These are phyloP conservation scores for Usnea hakonensis DNA, from an alignment of 495 filamentous ascomycete species.

Conservation along the genomic window DNA sequence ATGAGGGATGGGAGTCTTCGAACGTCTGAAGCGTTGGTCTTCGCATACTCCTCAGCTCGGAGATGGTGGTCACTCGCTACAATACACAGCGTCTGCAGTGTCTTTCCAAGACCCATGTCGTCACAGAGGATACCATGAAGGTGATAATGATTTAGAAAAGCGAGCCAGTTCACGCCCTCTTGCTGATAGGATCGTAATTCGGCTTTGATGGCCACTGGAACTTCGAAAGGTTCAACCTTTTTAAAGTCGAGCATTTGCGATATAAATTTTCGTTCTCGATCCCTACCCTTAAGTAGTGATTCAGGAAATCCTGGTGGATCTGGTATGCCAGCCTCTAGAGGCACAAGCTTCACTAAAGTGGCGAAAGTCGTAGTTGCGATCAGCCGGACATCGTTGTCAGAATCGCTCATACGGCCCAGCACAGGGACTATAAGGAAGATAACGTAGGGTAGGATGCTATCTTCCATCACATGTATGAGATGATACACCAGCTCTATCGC, in stretches of 20 bases:
- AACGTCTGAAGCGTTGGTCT: slow-evolving; percentile 65
- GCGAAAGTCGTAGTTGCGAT: slow-evolving; percentile 96
- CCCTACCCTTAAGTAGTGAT: slow-evolving; percentile 78
- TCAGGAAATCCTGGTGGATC: slow-evolving; percentile 90
- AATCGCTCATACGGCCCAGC: slow-evolving; percentile 97
- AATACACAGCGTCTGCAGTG: slow-evolving; percentile 93
- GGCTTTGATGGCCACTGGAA: slow-evolving; percentile 95
- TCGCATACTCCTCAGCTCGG: slow-evolving; percentile 79
- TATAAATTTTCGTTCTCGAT: slow-evolving; percentile 92
- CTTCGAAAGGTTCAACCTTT: slow-evolving; percentile 87
- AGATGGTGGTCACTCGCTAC: slow-evolving; percentile 95
- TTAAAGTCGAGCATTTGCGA: slow-evolving; percentile 90
- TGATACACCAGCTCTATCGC: slow-evolving; percentile 92
- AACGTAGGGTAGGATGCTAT: slow-evolving; percentile 90
- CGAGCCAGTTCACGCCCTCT: slow-evolving; percentile 97
- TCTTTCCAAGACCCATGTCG: slow-evolving; percentile 98
- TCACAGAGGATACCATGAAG: slow-evolving; percentile 97
- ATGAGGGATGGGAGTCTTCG: slow-evolving; percentile 84
- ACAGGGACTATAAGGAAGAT: slow-evolving; percentile 99
- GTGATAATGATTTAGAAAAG: slow-evolving; percentile 96
- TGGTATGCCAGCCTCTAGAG: slow-evolving; percentile 94
- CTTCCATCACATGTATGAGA: slow-evolving; percentile 96
- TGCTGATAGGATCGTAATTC: slow-evolving; percentile 94
- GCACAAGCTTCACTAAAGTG: slow-evolving; percentile 94
- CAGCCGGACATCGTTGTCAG: slow-evolving; percentile 87